Conservation (phyloP, 495 filamentous ascomycete genomes). For the Collariella sp. region DNA sequence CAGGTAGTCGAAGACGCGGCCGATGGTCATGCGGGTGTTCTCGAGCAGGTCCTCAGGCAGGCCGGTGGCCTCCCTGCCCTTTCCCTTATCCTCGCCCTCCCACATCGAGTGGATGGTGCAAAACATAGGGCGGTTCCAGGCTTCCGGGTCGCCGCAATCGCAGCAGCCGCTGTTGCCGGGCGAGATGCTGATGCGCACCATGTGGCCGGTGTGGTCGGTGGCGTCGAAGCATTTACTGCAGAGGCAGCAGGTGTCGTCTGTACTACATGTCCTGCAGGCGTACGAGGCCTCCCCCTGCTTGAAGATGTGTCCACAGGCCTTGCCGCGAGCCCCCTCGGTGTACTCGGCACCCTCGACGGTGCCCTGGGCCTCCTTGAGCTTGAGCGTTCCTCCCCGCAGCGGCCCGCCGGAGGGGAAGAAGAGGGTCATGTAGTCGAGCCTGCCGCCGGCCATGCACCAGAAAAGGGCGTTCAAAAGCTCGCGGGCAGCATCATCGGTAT, state of each 20-base stretch:
- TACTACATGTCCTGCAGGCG: conserved; percentile 82
- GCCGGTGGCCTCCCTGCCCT: conserved; percentile 47
- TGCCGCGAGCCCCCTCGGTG: conserved; percentile 81
- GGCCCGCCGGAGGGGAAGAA: conserved; percentile 69
- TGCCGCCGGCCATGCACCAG: conserved; percentile 68
- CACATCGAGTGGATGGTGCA: conserved; percentile 84
- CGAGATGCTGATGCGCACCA: conserved; percentile 76
- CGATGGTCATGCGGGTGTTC: conserved; percentile 74
- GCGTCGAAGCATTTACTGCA: conserved; percentile 90
- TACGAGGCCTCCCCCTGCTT: conserved; percentile 86
- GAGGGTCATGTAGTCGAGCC: conserved; percentile 58
- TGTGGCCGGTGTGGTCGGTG: conserved; percentile 90
- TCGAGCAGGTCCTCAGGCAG: conserved; percentile 66
- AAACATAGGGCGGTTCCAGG: conserved; percentile 78
- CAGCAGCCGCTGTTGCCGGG: conserved; percentile 91
- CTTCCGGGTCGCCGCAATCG: conserved; percentile 91
- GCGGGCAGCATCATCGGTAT: conserved; percentile 56
- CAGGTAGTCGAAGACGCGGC: conserved; percentile 80
- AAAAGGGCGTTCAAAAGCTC: conserved; percentile 74
- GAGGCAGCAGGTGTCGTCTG: conserved; percentile 78
- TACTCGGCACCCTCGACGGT: conserved; percentile 90
- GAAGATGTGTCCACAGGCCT: conserved; percentile 97
- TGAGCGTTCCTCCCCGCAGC: conserved; percentile 54
- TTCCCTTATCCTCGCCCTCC: conserved; percentile 50
- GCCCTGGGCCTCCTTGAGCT: conserved; percentile 78